Base-by-base conservation (phyloP, 2,329 filamentous ascomycete species). In the Fusarium sacchari region DNA sequence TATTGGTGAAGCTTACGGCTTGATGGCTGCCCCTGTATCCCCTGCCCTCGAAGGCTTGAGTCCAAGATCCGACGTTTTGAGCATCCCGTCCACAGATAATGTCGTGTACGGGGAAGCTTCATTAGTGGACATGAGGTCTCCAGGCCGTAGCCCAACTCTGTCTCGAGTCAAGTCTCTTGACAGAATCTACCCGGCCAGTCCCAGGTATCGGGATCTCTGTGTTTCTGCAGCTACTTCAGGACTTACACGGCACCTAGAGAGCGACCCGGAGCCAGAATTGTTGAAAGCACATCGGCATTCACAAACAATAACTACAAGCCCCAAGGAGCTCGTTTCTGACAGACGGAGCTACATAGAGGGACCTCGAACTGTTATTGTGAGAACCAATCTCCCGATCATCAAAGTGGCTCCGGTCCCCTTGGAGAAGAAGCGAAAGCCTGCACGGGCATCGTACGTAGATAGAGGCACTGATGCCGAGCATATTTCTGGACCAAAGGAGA, bases 71-170 rank as follows among this genome's bases (percentile, higher is more conserved):
- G 82, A 84, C 26, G 71, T 73, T 7, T 80, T 81, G 62, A 81
- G 81, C 74, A 72, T 80, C 52, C 76, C 78, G 42, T 78, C 82
- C 49, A 71, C 79, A 40, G 83, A 83, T 55, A 79, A 80, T 26
- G 79, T 84, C 59, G 77, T 83, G 43, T 83, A 82, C 50, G 84
- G 83, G 7, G 81, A 85, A 60, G 83, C 84, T 11, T 81, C 83
- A 5, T 63, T 85, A 18, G 64, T 85, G 14, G 81, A 84, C 42
- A 77, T 84, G 76, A 75, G 79, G 17, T 73, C 76, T 7, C 77
- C 81, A 6, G 68, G 75, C 18, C 70, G 73, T 7, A 74, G 64
- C 22, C 72, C 71, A 9, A 75, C 76, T 12, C 55, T 83, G 14
- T 75, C 77, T 28, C 78, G 82, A 64, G 78, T 81, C 39, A 81